Evolutionary conservation across 345 rosid genomes (phyloP), one percentile per base, ranked within the genome.

Genomic region (Moricandia moricandioides): DNA sequence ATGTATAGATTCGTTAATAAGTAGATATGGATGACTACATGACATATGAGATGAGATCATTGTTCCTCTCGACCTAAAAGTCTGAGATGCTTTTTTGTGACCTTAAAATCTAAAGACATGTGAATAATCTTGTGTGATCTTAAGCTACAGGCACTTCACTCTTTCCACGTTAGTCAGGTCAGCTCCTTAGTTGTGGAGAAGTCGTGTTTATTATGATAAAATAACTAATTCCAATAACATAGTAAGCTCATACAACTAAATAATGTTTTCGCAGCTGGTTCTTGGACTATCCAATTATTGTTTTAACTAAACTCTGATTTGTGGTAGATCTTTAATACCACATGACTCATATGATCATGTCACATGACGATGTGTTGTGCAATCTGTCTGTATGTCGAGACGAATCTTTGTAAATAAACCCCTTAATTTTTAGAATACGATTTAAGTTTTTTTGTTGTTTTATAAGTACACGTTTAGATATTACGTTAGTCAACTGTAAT

Each of bases 291-390:
- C 49, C 14, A 4, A 43, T 43, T 43, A 43, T 43, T 63, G 39
- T 35, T 54, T 73, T 5, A 7, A 52, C 55, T 17, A 65, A 56
- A 56, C n/a, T 40, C 21, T 74, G 17, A n/a, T 47, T 8, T 57
- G 16, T 47, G 4, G 67, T 67, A 60, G 30, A 67, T 75, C 27
- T 34, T 9, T 61, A 30, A 62, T 54, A 61, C 62, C 74, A 75
- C 74, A 61, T 60, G 74, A 69, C 74, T 62, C 58, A 61, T 67
- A 75, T 75, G 68, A 67, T 68, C 68, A 29, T 37, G 13, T 63
- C 75, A 62, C 80, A 62, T 69, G 80, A 62, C 64, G 3, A 75
- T 68, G 45, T 43, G 45, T 4, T 39, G 10, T 39, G 13, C 40
- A 61, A 35, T 54, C 45, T 26, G 56, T 52, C 45, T 39, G 45